Percentiles rank a stretch among this genome's conserved stretches.
phyloP scores from a whole-genome alignment of 2,329 filamentous ascomycete species.

The Claviceps quebecensis region DNA sequence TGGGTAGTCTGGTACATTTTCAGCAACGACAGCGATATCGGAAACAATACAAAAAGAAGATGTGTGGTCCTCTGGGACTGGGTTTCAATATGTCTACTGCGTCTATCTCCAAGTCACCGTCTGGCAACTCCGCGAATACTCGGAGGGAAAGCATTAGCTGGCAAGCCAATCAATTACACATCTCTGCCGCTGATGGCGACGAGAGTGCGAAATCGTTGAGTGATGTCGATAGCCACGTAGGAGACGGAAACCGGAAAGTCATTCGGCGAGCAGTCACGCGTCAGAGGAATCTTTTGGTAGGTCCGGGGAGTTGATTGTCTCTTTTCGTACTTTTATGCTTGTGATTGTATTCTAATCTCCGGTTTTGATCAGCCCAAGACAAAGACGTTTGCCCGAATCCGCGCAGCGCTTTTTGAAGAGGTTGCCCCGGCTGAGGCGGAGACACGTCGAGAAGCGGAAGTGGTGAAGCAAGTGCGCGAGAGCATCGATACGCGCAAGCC shows the following conservation, averaged over 20 bases:
- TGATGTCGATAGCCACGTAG: slow-evolving; percentile 31
- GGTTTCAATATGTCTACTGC: slow-evolving; percentile 33
- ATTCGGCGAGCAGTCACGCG: slow-evolving; percentile 73
- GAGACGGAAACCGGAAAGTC: slow-evolving; percentile 55
- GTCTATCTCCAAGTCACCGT: slow-evolving; percentile 59
- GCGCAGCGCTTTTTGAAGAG: slow-evolving; percentile 81
- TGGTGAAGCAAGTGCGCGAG: slow-evolving; percentile 88
- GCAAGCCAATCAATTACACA: slow-evolving; percentile 77
- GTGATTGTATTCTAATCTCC: background rate
- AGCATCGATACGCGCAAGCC: slow-evolving; percentile 56
- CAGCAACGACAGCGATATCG: slow-evolving; percentile 60
- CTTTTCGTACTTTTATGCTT: background rate
- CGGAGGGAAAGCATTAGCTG: slow-evolving; percentile 81
- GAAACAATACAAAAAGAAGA: slow-evolving; percentile 48
- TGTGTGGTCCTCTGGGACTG: slow-evolving; percentile 32
- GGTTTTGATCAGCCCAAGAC: slow-evolving; percentile 61
- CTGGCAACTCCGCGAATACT: slow-evolving; percentile 36
- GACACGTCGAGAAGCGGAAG: slow-evolving; percentile 80
- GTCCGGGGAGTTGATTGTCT: background rate
- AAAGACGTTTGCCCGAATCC: slow-evolving; percentile 86
- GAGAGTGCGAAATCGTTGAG: slow-evolving; percentile 57
- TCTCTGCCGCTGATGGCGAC: slow-evolving; percentile 57
- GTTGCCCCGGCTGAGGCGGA: slow-evolving; percentile 77
- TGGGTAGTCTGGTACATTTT: slow-evolving; percentile 71
- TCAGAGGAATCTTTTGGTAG: slow-evolving; percentile 74